Percentiles rank a stretch among this genome's conserved stretches.
phyloP scores from a whole-genome alignment of 192 early-diverging fungal genomes.

The Nowakowskiella sp. region DNA sequence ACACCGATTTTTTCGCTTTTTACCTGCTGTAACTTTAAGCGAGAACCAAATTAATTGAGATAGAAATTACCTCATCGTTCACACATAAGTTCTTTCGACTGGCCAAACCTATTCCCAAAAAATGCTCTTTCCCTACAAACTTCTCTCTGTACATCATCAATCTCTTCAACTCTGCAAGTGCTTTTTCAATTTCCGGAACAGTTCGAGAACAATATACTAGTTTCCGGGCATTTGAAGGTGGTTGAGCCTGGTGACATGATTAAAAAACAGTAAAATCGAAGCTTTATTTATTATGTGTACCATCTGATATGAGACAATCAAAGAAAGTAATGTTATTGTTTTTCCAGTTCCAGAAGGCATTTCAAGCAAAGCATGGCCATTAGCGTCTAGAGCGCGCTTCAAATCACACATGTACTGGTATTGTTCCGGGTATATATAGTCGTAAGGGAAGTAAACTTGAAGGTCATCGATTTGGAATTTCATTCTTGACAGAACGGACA shows the following conservation, averaged over 20 bases:
- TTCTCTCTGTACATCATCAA: constrained; percentile 75
- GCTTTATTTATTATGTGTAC: constrained; percentile 27
- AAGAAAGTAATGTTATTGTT: constrained; percentile 87
- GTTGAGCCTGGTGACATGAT: constrained; percentile 5
- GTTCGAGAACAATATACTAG: constrained; percentile 99
- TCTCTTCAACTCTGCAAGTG: constrained; percentile 88
- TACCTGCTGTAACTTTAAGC: constrained; percentile 34
- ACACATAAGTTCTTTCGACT: constrained; percentile 92
- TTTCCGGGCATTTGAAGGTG: constrained; percentile 81
- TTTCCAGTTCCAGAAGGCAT: constrained; percentile 99
- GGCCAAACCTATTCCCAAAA: constrained; percentile 88
- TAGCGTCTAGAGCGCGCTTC: constrained; percentile 84
- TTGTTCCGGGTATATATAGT: constrained; percentile 99
- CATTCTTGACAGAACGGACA: background rate
- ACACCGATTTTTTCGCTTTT: constrained; percentile 79
- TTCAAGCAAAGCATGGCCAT: constrained; percentile 94
- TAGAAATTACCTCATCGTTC: constrained; percentile 58
- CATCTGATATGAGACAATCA: constrained; percentile 94
- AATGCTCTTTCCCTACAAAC: constrained; percentile 61
- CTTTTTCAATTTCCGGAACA: constrained; percentile 99
- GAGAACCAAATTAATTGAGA: background rate
- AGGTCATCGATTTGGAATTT: constrained; percentile 79
- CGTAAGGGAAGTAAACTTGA: constrained; percentile 95
- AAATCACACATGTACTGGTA: constrained; percentile 97
- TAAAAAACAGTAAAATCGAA: constrained; percentile 6